Percentiles rank a stretch among this genome's conserved stretches.
Conservation (phyloP, 1,284 basidiomycete genomes). For the Fomitopsis schrenkii region DNA sequence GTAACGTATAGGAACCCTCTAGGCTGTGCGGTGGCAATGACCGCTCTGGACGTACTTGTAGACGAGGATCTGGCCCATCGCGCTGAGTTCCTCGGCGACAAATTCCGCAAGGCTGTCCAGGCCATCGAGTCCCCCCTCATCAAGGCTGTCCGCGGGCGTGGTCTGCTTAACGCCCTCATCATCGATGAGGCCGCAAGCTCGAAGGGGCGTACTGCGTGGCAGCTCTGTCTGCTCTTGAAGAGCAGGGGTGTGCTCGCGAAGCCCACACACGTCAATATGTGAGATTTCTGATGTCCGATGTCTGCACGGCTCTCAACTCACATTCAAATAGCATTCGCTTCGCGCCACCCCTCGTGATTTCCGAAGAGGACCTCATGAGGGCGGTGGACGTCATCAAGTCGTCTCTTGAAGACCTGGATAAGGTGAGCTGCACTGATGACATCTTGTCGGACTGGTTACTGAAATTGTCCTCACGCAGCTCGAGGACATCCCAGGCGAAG, state of each 20-base stretch:
- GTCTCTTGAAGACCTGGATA: constrained; percentile 80
- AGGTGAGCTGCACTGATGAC: constrained; percentile 39
- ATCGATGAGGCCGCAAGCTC: constrained; percentile 81
- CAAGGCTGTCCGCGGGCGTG: constrained; percentile 76
- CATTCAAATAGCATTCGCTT: constrained; percentile 74
- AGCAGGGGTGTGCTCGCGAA: constrained; percentile 89
- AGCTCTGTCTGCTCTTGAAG: constrained; percentile 92
- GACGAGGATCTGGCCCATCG: constrained; percentile 83
- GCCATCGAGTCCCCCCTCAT: constrained; percentile 71
- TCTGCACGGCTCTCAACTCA: background rate
- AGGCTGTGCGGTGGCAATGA: constrained; percentile 91
- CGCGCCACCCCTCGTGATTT: constrained; percentile 92
- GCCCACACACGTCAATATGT: constrained; percentile 95
- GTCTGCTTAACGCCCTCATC: constrained; percentile 91
- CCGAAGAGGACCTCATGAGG: constrained; percentile 77
- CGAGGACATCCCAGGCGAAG: constrained; percentile 70
- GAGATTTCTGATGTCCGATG: constrained; percentile 27
- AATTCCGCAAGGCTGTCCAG: constrained; percentile 71
- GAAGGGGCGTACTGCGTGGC: constrained; percentile 88
- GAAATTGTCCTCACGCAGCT: constrained; percentile 34
- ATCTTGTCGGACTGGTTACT: background rate
- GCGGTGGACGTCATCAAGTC: constrained; percentile 77
- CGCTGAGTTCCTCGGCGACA: constrained; percentile 75
- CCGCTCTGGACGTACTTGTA: constrained; percentile 84
- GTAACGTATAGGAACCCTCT: constrained; percentile 74